Evolutionary conservation across 2,329 filamentous ascomycete genomes (phyloP), one percentile per base, ranked within the genome.

Genomic region (Pseudogymnoascus destructans): DNA sequence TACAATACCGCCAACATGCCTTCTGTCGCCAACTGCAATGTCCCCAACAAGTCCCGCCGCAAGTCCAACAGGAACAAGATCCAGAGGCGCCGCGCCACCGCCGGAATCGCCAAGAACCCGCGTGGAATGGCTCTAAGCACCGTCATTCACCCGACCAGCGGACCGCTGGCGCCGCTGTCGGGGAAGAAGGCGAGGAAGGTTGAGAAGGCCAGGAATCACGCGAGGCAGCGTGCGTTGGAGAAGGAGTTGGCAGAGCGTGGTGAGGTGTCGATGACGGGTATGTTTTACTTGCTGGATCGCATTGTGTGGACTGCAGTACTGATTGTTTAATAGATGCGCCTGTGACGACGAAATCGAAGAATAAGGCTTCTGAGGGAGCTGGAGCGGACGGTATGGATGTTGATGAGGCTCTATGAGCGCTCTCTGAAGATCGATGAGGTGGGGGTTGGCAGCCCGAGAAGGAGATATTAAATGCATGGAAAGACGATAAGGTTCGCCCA

Each of bases 161-260:
- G 68, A 8, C 64, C 66, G 7, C 17, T 63, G 54, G 68, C 68
- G 57, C 68, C 67, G 3, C 17, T 68, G 3, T 70, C 68, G 1
- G 62, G 63, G 6, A 70, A 70, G 64, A 70, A 70, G 57, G 68
- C 68, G 6, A 64, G 65, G 27, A 70, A 70, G 55, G 55, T 70
- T 10, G 66, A 69, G 60, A 67, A 61, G 59, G 66, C 67, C 8
- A 61, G 64, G 57, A 68, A 67, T 32, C 63, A 67, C 59, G 68
- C 68, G 7, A 63, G 67, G 55, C 60, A 63, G 38, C 63, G 68
- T 56, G 67, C 66, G 5, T 42, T 70, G 60, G 66, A 70, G 59
- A 64, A 66, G 60, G 67, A 64, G 6, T 64, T 70, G 66, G 62
- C 63, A 42, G 55, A 66, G 54, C 64, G 66, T 19, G 67, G 66